Evolutionary conservation across 140 eudicot genomes (phyloP).

Genomic region (Artemisia princeps): DNA sequence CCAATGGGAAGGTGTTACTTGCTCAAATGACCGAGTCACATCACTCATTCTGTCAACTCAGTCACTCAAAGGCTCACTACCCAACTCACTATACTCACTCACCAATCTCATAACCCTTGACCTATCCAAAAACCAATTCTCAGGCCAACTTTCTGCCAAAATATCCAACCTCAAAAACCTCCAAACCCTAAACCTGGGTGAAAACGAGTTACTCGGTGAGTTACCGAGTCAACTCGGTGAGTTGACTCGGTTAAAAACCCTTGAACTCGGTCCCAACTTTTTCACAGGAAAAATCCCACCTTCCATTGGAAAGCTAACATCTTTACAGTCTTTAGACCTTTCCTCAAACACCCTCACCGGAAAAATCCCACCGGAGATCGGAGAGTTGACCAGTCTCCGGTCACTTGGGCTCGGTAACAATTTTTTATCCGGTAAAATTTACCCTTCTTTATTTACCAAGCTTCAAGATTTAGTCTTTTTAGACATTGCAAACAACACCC

Average conservation of each 20-base stretch:
- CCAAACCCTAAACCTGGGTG: slow-evolving; percentile 33
- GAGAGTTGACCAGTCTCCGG: slow-evolving; percentile 33
- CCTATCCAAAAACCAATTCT: slow-evolving; percentile 45
- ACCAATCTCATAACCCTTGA: slow-evolving; percentile 35
- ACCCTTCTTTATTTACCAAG: slow-evolving; percentile 27
- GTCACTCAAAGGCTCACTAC: slow-evolving; percentile 39
- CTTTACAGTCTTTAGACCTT: slow-evolving; percentile 44
- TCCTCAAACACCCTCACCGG: slow-evolving; percentile 54
- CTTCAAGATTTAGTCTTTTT: slow-evolving; percentile 32
- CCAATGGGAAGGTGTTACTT: slow-evolving; percentile 60
- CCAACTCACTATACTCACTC: slow-evolving; percentile 38
- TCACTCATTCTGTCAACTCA: slow-evolving; percentile 50
- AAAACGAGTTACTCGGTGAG: slow-evolving; percentile 50
- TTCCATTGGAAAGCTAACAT: slow-evolving; percentile 33
- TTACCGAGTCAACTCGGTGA: slow-evolving; percentile 46
- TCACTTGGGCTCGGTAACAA: slow-evolving; percentile 58
- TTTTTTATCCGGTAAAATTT: slow-evolving; percentile 44
- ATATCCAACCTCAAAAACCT: slow-evolving; percentile 39
- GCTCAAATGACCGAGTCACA: slow-evolving; percentile 45
- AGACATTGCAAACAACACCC: slow-evolving; percentile 62
- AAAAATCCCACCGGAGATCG: slow-evolving; percentile 40
- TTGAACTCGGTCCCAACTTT: slow-evolving; percentile 50
- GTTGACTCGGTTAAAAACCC: slow-evolving; percentile 34
- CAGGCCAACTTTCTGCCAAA: slow-evolving; percentile 30
- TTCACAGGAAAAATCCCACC: slow-evolving; percentile 46